phyloP scores from a whole-genome alignment of 2,329 filamentous ascomycete species.

The Neonectria sp. region DNA sequence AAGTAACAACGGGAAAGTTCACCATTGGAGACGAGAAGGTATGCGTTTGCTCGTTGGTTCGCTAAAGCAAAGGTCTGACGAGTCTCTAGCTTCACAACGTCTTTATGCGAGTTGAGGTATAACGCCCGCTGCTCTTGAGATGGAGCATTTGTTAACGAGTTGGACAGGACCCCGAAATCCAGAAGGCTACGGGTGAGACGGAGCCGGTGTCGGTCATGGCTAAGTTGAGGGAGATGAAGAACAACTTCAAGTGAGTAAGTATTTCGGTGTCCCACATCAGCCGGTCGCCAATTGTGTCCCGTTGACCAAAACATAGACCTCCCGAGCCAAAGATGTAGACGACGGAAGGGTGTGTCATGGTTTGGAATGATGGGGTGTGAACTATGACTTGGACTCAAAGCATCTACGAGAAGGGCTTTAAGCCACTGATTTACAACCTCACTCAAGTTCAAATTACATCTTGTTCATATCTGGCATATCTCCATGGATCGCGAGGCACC shows the following conservation, averaged over 20 bases:
- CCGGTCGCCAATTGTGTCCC: neutral
- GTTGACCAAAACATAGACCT: constrained; percentile 32
- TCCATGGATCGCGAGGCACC: constrained; percentile 55
- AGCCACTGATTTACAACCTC: neutral
- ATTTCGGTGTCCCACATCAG: constrained; percentile 2
- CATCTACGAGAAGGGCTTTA: constrained; percentile 29
- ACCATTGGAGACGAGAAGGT: constrained; percentile 99
- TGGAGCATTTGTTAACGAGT: constrained; percentile 1
- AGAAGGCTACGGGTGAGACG: constrained; percentile 86
- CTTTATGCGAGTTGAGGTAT: constrained; percentile 90
- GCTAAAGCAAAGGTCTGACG: constrained; percentile 11
- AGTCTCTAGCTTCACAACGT: constrained; percentile 86
- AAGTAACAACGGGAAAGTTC: constrained; percentile 94
- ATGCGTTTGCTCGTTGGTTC: constrained; percentile 37
- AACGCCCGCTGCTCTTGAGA: constrained; percentile 45
- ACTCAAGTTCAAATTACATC: neutral
- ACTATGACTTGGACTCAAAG: neutral
- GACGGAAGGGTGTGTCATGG: neutral
- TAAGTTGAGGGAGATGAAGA: constrained; percentile 92
- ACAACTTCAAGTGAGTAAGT: constrained; percentile 75
- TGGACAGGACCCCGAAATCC: constrained; percentile 82
- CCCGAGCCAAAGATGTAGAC: constrained; percentile 52
- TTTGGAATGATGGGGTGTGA: neutral
- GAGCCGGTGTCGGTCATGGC: constrained; percentile 89
- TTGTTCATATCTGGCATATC: constrained; percentile 46